These are phyloP conservation scores for Hyphopichia homilentoma DNA, from an alignment of 805 yeast species.

Conservation along the genomic window DNA sequence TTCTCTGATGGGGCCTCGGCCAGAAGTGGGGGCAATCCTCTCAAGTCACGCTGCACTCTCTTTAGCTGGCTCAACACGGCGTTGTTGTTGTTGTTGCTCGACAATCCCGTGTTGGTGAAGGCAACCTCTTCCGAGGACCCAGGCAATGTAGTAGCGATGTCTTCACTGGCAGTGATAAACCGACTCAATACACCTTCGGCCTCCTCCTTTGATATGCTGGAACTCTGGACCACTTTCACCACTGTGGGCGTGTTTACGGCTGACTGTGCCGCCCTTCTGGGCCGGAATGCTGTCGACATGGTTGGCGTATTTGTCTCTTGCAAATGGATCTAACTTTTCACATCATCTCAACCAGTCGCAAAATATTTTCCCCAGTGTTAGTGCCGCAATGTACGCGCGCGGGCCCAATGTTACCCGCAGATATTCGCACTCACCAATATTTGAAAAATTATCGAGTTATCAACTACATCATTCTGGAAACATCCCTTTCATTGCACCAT, in stretches of 20 bases:
- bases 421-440: too few relatives aligned
- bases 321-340: too few relatives aligned
- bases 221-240: slow-evolving; percentile 24
- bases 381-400: too few relatives aligned
- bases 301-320: too few relatives aligned
- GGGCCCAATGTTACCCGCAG: too few relatives aligned
- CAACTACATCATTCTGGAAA: too few relatives aligned
- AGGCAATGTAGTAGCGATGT: slow-evolving; percentile 24
- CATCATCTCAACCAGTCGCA: slow-evolving; percentile 1
- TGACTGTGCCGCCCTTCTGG: slow-evolving; percentile 39
- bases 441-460: too few relatives aligned
- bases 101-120: slow-evolving; percentile 24
- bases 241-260: slow-evolving; percentile 49
- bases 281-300: slow-evolving; percentile 33
- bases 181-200: slow-evolving; percentile 45
- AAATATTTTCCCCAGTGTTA: slow-evolving; percentile 1
- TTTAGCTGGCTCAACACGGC: slow-evolving; percentile 58
- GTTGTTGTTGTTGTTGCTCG: slow-evolving; percentile 27
- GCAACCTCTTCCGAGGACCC: slow-evolving; percentile 18
- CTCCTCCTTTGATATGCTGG: slow-evolving; percentile 31
- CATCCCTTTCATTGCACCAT: too few relatives aligned
- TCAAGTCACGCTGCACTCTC: slow-evolving; percentile 71
- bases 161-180: slow-evolving; percentile 40
- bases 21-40: slow-evolving; percentile 70
- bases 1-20: slow-evolving; percentile 14